Percentiles rank a stretch among this genome's conserved stretches.
phyloP scores from a whole-genome alignment of 2,329 filamentous ascomycete genomes.

The Neofusicoccum ribis region DNA sequence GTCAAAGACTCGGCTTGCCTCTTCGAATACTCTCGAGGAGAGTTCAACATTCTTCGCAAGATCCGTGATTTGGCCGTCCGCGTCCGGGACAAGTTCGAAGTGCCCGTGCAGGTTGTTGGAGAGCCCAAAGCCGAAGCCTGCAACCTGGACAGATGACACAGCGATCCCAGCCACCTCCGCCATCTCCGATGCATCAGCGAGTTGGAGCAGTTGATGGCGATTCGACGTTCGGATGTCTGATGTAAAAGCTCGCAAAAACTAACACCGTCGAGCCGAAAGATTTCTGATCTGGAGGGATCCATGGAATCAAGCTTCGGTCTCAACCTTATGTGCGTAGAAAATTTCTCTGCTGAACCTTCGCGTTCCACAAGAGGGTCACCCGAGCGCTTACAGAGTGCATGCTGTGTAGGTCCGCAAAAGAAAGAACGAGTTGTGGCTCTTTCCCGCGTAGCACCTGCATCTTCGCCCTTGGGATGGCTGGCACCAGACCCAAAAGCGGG shows the following conservation, averaged over 20 bases:
- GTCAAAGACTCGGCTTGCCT: background rate
- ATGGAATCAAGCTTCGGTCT: background rate
- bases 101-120: background rate
- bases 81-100: background rate
- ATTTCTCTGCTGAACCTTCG: background rate
- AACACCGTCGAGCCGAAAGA: too few species aligned
- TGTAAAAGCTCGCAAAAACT: too few species aligned
- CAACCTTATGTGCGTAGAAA: background rate
- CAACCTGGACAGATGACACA: background rate
- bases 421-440: background rate
- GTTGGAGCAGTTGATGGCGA: background rate
- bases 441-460: too few species aligned
- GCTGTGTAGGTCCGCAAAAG: background rate
- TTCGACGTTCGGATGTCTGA: too few species aligned
- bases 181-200: background rate
- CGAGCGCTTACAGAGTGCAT: slow-evolving; percentile 4
- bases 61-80: background rate
- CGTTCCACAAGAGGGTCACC: slow-evolving; percentile 5
- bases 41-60: background rate
- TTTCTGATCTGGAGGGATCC: too few species aligned
- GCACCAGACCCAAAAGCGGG: background rate
- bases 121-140: background rate
- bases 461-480: too few species aligned
- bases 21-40: background rate
- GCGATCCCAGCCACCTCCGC: background rate